phyloP scores from a whole-genome alignment of 2,329 filamentous ascomycete genomes.

The Phaeophleospora eucalypticola region DNA sequence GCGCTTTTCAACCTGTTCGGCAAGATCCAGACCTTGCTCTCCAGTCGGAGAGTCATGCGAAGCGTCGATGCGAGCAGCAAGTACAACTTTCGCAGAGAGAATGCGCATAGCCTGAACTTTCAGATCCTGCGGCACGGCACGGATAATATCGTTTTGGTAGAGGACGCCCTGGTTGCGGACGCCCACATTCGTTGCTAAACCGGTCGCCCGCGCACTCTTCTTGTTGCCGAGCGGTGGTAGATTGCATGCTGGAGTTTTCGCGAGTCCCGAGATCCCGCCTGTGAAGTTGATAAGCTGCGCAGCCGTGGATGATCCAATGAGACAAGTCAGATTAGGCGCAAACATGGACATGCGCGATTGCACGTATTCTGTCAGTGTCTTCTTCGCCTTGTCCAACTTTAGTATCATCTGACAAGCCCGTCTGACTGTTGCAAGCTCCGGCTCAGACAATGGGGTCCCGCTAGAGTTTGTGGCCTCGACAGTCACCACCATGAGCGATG shows the following conservation, averaged over 20 bases:
- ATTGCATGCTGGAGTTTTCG: conserved; percentile 91
- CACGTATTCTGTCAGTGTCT: conserved; percentile 84
- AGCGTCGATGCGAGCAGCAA: conserved; percentile 88
- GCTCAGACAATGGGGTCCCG: conserved; percentile 69
- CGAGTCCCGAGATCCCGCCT: conserved; percentile 80
- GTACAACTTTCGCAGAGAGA: conserved; percentile 84
- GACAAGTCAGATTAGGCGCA: conserved; percentile 83
- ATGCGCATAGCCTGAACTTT: conserved; percentile 94
- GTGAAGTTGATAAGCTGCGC: conserved; percentile 95
- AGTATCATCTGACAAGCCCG: conserved; percentile 83
- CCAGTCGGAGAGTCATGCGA: conserved; percentile 79
- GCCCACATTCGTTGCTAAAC: conserved; percentile 88
- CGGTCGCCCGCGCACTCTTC: conserved; percentile 67
- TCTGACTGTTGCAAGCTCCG: conserved; percentile 69
- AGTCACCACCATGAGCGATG: conserved; percentile 90
- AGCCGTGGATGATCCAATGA: conserved; percentile 88
- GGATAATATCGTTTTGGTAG: conserved; percentile 86
- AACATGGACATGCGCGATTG: conserved; percentile 96
- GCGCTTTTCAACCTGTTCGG: conserved; percentile 75
- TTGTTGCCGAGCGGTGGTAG: conserved; percentile 87
- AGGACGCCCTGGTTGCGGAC: conserved; percentile 89
- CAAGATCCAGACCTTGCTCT: conserved; percentile 75
- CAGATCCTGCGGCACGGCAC: conserved; percentile 76
- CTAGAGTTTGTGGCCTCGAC: conserved; percentile 89
- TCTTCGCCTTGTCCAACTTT: conserved; percentile 82